These are phyloP conservation scores for Chlorencoelia australis DNA, from an alignment of 2,329 filamentous ascomycete species.

Conservation along the genomic window DNA sequence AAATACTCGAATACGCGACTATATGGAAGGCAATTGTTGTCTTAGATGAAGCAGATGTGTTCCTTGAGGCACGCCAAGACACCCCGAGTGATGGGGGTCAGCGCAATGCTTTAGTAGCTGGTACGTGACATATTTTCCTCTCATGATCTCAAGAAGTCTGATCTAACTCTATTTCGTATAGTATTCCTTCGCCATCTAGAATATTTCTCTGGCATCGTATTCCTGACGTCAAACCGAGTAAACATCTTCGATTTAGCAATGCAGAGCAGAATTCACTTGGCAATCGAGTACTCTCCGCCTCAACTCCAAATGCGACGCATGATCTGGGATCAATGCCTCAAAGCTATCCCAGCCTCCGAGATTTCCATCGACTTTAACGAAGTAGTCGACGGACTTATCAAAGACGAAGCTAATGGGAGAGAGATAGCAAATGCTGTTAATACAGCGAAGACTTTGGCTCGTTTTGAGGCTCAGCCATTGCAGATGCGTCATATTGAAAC, in stretches of 20 bases:
- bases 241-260: conserved; percentile 27
- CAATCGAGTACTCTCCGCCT: conserved; percentile 17
- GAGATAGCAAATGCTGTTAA: conserved; percentile 28
- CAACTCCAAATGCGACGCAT: conserved; percentile 13
- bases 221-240: conserved; percentile 30
- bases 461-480: neutral
- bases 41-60: conserved; percentile 61
- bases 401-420: conserved; percentile 24
- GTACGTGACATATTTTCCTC: too few relatives aligned
- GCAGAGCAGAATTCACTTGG: conserved; percentile 25
- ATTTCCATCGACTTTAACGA: conserved; percentile 12
- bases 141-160: too few relatives aligned
- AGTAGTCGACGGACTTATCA: conserved; percentile 8
- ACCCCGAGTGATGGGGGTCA: conserved; percentile 25
- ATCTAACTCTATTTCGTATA: conserved; percentile 27
- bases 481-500: neutral
- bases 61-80: conserved; percentile 31
- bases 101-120: conserved; percentile 31
- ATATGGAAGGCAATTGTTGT: conserved; percentile 63
- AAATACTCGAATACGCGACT: conserved; percentile 63
- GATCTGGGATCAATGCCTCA: conserved; percentile 17
- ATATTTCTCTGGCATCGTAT: conserved; percentile 30
- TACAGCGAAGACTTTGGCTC: conserved; percentile 32
- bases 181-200: neutral
- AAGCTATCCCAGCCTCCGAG: conserved; percentile 9